A percentile compares a stretch with the other conserved stretches of the same genome.
These are phyloP conservation scores for Panaeolus cyanescens DNA, from an alignment of 768 basidiomycete genomes.

Conservation along the genomic window DNA sequence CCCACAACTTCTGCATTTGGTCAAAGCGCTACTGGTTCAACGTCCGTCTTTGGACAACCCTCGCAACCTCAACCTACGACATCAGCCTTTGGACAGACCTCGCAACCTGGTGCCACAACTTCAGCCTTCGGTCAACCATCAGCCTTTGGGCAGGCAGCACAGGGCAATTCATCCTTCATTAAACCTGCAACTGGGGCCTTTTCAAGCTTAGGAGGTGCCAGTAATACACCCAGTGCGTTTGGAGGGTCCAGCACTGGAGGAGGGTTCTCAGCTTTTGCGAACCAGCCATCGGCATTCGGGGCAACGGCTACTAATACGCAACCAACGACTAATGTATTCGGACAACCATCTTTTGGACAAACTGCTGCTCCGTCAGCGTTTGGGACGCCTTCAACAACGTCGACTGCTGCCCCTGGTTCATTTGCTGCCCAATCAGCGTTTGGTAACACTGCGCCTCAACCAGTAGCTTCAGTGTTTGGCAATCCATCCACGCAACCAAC, in stretches of 20 bases:
- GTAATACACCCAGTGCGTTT: slow-evolving; percentile 11
- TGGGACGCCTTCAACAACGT: slow-evolving; percentile 14
- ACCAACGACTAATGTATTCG: slow-evolving; percentile 23
- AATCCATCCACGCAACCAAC: neutral
- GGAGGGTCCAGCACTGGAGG: slow-evolving; percentile 29
- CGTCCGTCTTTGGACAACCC: slow-evolving; percentile 48
- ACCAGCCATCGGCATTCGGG: slow-evolving; percentile 46
- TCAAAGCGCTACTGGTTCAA: slow-evolving; percentile 28
- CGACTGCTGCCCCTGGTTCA: neutral
- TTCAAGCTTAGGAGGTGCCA: slow-evolving; percentile 28
- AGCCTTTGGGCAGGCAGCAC: slow-evolving; percentile 31
- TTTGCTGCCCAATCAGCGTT: slow-evolving; percentile 17
- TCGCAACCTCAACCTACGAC: slow-evolving; percentile 35
- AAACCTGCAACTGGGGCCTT: slow-evolving; percentile 55
- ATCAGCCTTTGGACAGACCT: slow-evolving; percentile 27
- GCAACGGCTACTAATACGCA: slow-evolving; percentile 25
- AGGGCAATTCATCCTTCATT: slow-evolving; percentile 38
- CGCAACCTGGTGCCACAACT: slow-evolving; percentile 12
- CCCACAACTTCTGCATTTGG: slow-evolving; percentile 34
- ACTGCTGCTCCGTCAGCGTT: slow-evolving; percentile 15
- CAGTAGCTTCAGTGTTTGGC: slow-evolving; percentile 14
- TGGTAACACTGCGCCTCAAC: slow-evolving; percentile 12
- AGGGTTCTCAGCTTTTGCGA: slow-evolving; percentile 55
- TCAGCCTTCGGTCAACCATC: slow-evolving; percentile 33
- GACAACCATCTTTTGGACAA: slow-evolving; percentile 24